phyloP scores from a whole-genome alignment of 2,329 filamentous ascomycete species.

The Venturia carpophila region DNA sequence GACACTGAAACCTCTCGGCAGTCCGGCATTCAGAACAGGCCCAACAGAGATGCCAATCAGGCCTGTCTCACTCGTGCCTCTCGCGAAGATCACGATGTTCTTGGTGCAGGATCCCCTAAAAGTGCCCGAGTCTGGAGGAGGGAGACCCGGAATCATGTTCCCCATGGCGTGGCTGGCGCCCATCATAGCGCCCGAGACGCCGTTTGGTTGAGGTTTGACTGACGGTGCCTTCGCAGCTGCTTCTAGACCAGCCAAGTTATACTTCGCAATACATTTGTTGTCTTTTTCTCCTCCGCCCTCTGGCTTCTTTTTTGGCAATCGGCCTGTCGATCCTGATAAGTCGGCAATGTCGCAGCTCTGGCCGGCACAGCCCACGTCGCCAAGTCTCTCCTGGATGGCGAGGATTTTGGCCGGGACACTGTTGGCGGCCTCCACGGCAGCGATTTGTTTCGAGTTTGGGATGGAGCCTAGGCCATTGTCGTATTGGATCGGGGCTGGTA shows the following conservation, averaged over 20 bases:
- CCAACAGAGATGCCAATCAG: slow-evolving; percentile 7
- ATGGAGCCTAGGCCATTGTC: not conserved
- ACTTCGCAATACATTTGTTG: slow-evolving; percentile 13
- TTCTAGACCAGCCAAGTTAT: slow-evolving; percentile 1
- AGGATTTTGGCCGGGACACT: not conserved
- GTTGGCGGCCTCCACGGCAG: slow-evolving; percentile 14
- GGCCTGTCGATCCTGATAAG: slow-evolving; percentile 10
- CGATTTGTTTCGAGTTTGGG: not conserved
- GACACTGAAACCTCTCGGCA: not conserved
- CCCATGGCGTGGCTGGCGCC: not conserved
- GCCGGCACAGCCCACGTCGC: not conserved
- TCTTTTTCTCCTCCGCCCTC: not conserved
- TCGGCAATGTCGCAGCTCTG: slow-evolving; percentile 14
- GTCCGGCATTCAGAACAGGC: slow-evolving; percentile 12
- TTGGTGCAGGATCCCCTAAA: slow-evolving; percentile 6
- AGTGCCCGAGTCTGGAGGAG: not conserved
- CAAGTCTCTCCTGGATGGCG: slow-evolving; percentile 2
- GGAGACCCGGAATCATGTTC: not conserved
- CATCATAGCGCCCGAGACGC: not conserved
- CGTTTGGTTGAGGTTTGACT: not conserved
- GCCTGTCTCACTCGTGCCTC: slow-evolving; percentile 7
- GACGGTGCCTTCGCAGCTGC: not conserved
- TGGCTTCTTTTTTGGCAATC: not conserved
- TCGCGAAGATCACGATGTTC: slow-evolving; percentile 17
- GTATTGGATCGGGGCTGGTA: not conserved